Evolutionary conservation across 164 flowering plant genomes (phyloP), one percentile per base, ranked within the genome.

Genomic region (Annona squamosa): DNA sequence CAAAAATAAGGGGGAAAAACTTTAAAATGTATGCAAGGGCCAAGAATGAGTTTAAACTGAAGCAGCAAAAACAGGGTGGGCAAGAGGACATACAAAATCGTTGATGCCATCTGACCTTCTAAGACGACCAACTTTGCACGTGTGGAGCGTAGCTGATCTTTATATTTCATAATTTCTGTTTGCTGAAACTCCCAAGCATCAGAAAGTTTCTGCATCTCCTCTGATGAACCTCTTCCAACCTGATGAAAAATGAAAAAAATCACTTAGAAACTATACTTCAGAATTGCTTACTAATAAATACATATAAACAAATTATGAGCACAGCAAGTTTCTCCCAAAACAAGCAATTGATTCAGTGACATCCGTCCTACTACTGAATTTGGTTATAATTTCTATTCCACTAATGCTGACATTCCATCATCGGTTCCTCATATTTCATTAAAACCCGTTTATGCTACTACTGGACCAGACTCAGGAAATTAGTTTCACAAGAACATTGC

Each of bases 181-280:
- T 92, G 89, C 67, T 86, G 87, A 56, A 92, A 92, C 82, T 94
- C 99, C 87, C 82, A 87, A 72, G 87, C 86, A 87, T 94, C 98
- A 77, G 91, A 90, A 80, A 92, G 90, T 67, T 79, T 78, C 61
- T 71, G 86, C 69, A 85, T 74, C 57, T 89, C 87, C 43, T 85
- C 86, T 9, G 79, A 72, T n/a, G 82, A 75, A 72, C 72, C 82
- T 56, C 75, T 81, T 71, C 42, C 75, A 67, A 2, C 88, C 96
- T 94, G 81, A 66, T 5, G 67, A 69, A 78, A 13, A 72, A 72
- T 18, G 43, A 63, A 19, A 19, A 2, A 37, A 13, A 42, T 52
- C 59, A 52, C 13, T 5, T 2, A 52, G 13, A 16, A 52, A 52
- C 13, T 52, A 7, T 52, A 26, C 37, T 52, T 16, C 59, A 52